Percentiles rank a stretch among this genome's conserved stretches.
Evolutionary conservation across 495 filamentous ascomycete species (phyloP).

Genomic region (Monascus purpureus): DNA sequence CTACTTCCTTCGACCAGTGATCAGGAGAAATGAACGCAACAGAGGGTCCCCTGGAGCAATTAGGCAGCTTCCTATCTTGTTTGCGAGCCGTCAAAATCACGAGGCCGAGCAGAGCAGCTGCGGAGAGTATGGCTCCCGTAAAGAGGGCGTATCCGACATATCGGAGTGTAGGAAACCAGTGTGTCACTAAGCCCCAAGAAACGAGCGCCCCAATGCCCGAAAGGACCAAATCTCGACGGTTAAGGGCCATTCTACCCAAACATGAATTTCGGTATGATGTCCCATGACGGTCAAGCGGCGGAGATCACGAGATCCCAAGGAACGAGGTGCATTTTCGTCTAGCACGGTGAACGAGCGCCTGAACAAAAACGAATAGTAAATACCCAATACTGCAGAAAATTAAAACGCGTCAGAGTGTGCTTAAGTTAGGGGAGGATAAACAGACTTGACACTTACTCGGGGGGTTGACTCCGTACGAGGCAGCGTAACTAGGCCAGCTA

Average conservation of each 20-base stretch:
- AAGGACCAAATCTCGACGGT: conserved; percentile 57
- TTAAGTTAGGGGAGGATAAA: too few relatives aligned
- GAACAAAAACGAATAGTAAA: too few relatives aligned
- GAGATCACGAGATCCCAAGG: conserved; percentile 9
- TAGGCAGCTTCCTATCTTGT: conserved; percentile 18
- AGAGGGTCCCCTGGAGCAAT: conserved; percentile 14
- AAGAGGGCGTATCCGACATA: conserved; percentile 70
- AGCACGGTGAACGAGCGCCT: too few relatives aligned
- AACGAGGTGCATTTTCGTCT: conserved; percentile 7
- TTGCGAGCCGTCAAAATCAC: conserved; percentile 46
- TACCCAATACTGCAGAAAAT: too few relatives aligned
- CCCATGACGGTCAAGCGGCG: conserved; percentile 21
- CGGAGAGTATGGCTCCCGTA: conserved; percentile 44
- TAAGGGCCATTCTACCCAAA: conserved; percentile 57
- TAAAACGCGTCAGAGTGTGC: too few relatives aligned
- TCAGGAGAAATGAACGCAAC: conserved; percentile 47
- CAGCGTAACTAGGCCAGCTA: too few relatives aligned
- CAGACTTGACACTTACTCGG: too few relatives aligned
- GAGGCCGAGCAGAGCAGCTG: conserved; percentile 37
- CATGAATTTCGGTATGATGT: conserved; percentile 9
- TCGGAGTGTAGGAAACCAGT: conserved; percentile 66
- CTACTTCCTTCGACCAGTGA: conserved; percentile 55
- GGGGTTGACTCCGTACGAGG: too few relatives aligned
- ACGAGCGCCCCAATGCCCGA: conserved; percentile 60
- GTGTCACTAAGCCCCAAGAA: conserved; percentile 69